Evolutionary conservation across 2,329 filamentous ascomycete species (phyloP).

Genomic region (Ophiosphaerella herpotricha): DNA sequence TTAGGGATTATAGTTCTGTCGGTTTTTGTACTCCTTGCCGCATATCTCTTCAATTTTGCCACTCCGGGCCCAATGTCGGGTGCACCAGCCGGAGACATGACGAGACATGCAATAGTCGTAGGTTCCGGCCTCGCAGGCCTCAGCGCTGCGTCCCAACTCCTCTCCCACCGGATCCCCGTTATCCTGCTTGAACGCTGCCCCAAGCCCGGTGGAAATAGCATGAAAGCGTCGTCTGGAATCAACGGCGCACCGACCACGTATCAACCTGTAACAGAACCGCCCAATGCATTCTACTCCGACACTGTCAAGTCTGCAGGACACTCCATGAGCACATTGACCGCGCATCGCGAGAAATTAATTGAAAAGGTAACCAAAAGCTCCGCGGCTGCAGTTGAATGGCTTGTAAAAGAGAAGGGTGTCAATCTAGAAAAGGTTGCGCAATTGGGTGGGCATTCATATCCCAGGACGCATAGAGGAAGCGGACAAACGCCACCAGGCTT

Average conservation of each 20-base stretch:
- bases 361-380: constrained; percentile 55
- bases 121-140: constrained; percentile 69
- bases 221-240: constrained; percentile 70
- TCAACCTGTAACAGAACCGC: constrained; percentile 50
- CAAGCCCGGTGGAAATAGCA: constrained; percentile 67
- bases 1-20: background rate
- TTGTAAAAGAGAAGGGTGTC: constrained; percentile 61
- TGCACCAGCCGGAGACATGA: constrained; percentile 9
- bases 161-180: constrained; percentile 58
- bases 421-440: constrained; percentile 63
- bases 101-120: constrained; percentile 59
- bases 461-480: constrained; percentile 63
- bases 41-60: constrained; percentile 6
- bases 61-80: constrained; percentile 4
- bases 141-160: constrained; percentile 61
- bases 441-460: constrained; percentile 62
- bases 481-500: constrained; percentile 63
- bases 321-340: constrained; percentile 33
- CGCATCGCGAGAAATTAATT: constrained; percentile 52
- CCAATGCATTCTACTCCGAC: constrained; percentile 57
- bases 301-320: constrained; percentile 62
- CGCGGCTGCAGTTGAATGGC: constrained; percentile 59
- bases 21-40: background rate
- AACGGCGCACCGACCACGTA: constrained; percentile 65
- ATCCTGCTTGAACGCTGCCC: constrained; percentile 63